Percentiles rank a stretch among this genome's conserved stretches.
These are phyloP conservation scores for Thuja plicata DNA, from an alignment of 83 land plant genomes.

Conservation along the genomic window DNA sequence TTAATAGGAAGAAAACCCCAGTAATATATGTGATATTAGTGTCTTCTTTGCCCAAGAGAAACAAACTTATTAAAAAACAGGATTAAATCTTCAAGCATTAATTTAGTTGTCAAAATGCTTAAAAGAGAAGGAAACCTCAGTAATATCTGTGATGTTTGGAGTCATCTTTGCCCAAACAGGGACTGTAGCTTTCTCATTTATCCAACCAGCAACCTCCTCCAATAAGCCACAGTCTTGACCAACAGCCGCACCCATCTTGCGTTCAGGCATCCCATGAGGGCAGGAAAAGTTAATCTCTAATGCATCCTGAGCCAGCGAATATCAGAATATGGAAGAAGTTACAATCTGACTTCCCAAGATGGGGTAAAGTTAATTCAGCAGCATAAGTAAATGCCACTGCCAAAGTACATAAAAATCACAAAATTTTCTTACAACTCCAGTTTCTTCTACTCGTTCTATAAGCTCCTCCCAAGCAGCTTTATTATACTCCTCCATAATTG, in stretches of 20 bases:
- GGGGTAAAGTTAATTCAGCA: background rate
- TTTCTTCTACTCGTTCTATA: constrained; percentile 94
- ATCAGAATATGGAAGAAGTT: background rate
- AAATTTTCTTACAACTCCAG: constrained; percentile 82
- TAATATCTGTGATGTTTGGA: constrained; percentile 95
- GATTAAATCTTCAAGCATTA: background rate
- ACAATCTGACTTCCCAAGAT: background rate
- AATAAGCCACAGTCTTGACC: constrained; percentile 92
- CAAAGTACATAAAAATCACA: background rate
- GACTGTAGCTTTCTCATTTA: constrained; percentile 92
- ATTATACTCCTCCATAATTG: constrained; percentile 98
- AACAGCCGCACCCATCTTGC: constrained; percentile 99
- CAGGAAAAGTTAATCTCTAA: constrained; percentile 97
- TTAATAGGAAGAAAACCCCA: no score
- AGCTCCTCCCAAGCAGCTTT: constrained; percentile 97
- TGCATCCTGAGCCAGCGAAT: constrained; percentile 73
- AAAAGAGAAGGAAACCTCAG: constrained; percentile 54
- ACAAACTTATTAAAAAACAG: background rate
- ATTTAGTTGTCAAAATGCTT: background rate
- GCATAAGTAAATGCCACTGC: background rate
- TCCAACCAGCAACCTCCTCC: constrained; percentile 95
- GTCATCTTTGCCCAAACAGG: constrained; percentile 99
- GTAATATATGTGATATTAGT: no score
- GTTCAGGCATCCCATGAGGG: constrained; percentile 99
- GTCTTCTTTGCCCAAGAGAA: no score